Percentiles rank a stretch among this genome's conserved stretches.
Conservation (phyloP, 306 rosid species). For the Potentilla sterilis region DNA sequence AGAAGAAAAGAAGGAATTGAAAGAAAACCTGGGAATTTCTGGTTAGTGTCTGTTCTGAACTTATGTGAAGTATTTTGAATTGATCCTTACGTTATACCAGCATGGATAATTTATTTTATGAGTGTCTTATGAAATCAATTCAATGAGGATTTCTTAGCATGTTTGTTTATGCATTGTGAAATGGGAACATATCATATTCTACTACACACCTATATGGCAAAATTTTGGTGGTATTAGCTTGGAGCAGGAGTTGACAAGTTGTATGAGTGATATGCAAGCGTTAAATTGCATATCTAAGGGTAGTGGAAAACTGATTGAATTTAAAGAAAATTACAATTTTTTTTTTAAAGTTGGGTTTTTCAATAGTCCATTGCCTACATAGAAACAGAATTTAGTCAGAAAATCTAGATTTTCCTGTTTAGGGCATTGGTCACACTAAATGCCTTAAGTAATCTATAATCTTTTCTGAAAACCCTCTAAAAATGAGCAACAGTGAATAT, state of each 20-base stretch:
- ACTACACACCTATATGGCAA: neutral
- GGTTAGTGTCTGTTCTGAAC: constrained; percentile 44
- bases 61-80: neutral
- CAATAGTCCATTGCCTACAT: too few relatives aligned
- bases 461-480: too few relatives aligned
- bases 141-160: neutral
- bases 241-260: neutral
- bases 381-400: too few relatives aligned
- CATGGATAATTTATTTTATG: neutral
- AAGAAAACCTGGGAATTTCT: constrained; percentile 64
- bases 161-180: neutral
- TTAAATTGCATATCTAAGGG: too few relatives aligned
- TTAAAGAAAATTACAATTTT: too few relatives aligned
- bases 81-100: constrained; percentile 16
- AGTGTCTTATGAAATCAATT: neutral
- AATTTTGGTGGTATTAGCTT: neutral
- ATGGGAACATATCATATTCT: neutral
- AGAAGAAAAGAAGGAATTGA: constrained; percentile 59
- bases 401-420: too few relatives aligned
- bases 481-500: neutral
- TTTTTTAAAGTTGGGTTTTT: too few relatives aligned
- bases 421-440: too few relatives aligned
- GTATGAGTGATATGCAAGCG: neutral
- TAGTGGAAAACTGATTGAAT: too few relatives aligned
- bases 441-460: too few relatives aligned